Conservation (phyloP, 805 yeast species). For the Diddensiella transvaalensis region DNA sequence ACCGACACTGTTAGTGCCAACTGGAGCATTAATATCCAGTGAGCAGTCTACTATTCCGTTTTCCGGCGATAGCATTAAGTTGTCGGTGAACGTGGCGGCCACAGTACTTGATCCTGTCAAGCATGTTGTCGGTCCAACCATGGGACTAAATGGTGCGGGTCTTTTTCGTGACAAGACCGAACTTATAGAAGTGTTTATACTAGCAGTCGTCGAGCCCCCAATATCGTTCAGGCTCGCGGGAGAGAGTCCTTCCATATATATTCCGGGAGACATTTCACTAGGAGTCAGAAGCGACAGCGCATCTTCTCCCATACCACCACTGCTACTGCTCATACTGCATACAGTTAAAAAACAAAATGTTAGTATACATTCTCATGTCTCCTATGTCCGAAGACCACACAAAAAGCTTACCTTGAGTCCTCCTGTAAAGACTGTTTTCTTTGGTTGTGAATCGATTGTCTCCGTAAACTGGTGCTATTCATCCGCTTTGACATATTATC, state of each 20-base stretch:
- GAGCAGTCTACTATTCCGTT: conserved; percentile 6
- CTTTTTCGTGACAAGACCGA: conserved; percentile 4
- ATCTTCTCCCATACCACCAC: neutral
- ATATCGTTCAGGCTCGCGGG: conserved; percentile 3
- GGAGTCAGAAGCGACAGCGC: conserved; percentile 17
- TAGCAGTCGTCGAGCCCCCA: neutral
- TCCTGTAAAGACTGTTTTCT: neutral
- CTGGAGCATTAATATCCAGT: neutral
- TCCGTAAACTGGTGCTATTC: conserved; percentile 1
- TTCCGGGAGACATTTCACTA: conserved; percentile 21
- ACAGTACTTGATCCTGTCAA: conserved; percentile 5
- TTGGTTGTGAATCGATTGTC: neutral
- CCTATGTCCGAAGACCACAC: neutral
- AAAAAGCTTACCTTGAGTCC: conserved; percentile 9
- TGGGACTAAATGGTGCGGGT: conserved; percentile 11
- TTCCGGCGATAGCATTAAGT: conserved; percentile 10
- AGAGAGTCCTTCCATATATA: conserved; percentile 8
- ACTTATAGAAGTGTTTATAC: neutral
- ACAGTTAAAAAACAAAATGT: neutral
- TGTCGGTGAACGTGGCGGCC: neutral
- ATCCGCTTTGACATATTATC: conserved; percentile 22
- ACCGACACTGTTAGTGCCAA: neutral
- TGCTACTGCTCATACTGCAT: neutral
- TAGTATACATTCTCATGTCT: neutral
- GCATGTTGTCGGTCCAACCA: conserved; percentile 6